Evolutionary conservation across 768 basidiomycete genomes (phyloP).

Genomic region (Agrocybe praecox): DNA sequence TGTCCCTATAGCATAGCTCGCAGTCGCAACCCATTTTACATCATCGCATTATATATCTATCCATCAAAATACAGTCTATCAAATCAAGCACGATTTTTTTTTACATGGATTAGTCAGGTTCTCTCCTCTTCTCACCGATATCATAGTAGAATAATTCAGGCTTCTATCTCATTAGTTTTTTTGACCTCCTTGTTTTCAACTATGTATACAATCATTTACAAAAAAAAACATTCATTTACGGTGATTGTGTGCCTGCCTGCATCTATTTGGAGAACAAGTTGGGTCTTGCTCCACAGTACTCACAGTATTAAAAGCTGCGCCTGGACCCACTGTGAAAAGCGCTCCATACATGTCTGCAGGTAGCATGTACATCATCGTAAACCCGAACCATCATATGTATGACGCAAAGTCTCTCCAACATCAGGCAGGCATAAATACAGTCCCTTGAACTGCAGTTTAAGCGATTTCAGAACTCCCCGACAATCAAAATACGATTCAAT

Average conservation of each 20-base stretch:
- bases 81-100: background rate
- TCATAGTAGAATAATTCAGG: background rate
- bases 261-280: background rate
- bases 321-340: background rate
- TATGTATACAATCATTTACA: background rate
- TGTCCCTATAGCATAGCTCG: background rate
- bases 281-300: background rate
- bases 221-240: no score
- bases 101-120: background rate
- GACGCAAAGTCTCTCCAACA: background rate
- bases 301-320: background rate
- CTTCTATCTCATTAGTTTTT: background rate
- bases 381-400: background rate
- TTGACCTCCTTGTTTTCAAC: background rate
- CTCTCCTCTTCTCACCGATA: background rate
- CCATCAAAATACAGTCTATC: constrained; percentile 7
- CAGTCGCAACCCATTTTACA: constrained; percentile 1
- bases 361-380: background rate
- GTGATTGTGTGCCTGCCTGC: no score
- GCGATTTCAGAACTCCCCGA: background rate
- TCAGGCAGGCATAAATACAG: background rate
- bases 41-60: constrained; percentile 5
- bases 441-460: background rate
- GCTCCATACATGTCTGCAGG: background rate
- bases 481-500: background rate